Evolutionary conservation across 2,329 filamentous ascomycete species (phyloP).

Genomic region (Teratosphaeria pseudoeucalypti): DNA sequence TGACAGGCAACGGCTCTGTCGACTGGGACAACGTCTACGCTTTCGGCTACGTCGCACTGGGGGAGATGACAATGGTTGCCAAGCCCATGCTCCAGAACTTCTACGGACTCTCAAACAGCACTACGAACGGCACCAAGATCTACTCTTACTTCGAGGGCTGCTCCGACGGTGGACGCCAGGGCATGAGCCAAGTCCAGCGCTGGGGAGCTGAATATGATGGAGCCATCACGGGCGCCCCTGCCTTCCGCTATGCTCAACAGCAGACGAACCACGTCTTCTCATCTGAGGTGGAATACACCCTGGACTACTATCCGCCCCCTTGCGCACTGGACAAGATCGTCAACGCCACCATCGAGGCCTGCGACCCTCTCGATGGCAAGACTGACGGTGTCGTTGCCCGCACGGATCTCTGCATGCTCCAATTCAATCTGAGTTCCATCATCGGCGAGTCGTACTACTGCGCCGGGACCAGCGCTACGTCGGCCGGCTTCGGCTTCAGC

Average conservation of each 20-base stretch:
- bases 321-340: constrained; percentile 43
- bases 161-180: constrained; percentile 43
- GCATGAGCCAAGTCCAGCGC: constrained; percentile 42
- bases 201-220: constrained; percentile 42
- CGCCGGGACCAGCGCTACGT: background rate
- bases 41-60: constrained; percentile 42
- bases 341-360: constrained; percentile 45
- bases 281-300: constrained; percentile 29
- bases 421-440: background rate
- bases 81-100: constrained; percentile 30
- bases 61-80: constrained; percentile 41
- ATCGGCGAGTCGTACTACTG: background rate
- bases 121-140: constrained; percentile 14
- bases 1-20: constrained; percentile 16
- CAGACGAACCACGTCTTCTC: constrained; percentile 36
- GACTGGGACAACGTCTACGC: constrained; percentile 42
- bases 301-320: constrained; percentile 33
- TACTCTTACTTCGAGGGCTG: constrained; percentile 46
- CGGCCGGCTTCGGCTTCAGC: constrained; percentile 7
- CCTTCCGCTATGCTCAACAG: constrained; percentile 38
- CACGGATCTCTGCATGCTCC: constrained; percentile 6
- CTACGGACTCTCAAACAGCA: constrained; percentile 1
- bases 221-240: constrained; percentile 37
- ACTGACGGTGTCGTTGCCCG: constrained; percentile 45
- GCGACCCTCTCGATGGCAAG: constrained; percentile 46